These are phyloP conservation scores for Tolypocladium nubicola DNA, from an alignment of 2,329 filamentous ascomycete species.

Conservation along the genomic window DNA sequence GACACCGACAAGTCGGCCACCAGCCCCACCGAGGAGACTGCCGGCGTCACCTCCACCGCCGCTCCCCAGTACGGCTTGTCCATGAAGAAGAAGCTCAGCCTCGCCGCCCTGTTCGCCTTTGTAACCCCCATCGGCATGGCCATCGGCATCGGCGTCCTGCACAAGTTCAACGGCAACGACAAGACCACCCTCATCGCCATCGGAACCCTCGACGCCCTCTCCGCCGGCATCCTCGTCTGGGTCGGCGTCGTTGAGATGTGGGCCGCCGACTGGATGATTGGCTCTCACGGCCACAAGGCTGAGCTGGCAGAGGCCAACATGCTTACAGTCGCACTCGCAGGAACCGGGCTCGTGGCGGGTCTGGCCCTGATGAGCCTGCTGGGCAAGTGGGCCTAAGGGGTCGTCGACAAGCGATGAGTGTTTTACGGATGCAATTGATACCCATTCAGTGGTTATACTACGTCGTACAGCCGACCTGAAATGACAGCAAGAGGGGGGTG, in stretches of 20 bases:
- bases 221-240: constrained; percentile 69
- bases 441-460: not conserved
- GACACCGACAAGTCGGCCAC: constrained; percentile 16
- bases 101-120: constrained; percentile 55
- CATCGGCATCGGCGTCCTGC: constrained; percentile 63
- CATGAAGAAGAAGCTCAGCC: constrained; percentile 42
- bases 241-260: constrained; percentile 73
- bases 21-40: constrained; percentile 11
- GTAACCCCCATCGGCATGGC: constrained; percentile 73
- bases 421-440: not conserved
- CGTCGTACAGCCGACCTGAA: not conserved
- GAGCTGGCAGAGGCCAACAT: constrained; percentile 44
- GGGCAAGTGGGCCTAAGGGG: constrained; percentile 60
- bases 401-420: not conserved
- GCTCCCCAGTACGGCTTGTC: constrained; percentile 16
- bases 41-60: constrained; percentile 4
- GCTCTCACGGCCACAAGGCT: constrained; percentile 23
- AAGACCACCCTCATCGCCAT: constrained; percentile 58
- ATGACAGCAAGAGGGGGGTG: not conserved
- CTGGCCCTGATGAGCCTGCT: constrained; percentile 61
- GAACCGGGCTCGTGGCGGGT: constrained; percentile 46
- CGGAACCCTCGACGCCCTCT: constrained; percentile 63
- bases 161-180: constrained; percentile 64
- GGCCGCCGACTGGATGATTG: constrained; percentile 60
- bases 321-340: constrained; percentile 36